phyloP scores from a whole-genome alignment of 805 yeast species.

The Starmerella bombi region DNA sequence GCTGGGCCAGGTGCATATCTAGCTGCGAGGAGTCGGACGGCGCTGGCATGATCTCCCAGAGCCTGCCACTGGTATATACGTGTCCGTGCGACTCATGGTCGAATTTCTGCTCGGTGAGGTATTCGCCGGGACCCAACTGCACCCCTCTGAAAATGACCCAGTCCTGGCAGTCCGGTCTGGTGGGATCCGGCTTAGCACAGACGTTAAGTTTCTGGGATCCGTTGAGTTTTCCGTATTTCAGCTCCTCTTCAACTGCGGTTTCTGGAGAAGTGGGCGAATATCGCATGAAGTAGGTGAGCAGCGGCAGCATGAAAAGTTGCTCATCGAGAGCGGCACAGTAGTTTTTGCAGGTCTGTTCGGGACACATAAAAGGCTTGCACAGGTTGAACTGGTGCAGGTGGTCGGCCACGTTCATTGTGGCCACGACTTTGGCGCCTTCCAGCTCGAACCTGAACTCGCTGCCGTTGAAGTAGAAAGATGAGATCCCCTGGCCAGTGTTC shows the following conservation, averaged over 20 bases:
- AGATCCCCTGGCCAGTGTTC: slow-evolving; percentile 5
- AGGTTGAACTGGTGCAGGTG: slow-evolving; percentile 6
- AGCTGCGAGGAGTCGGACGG: slow-evolving; percentile 17
- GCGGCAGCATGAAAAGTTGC: slow-evolving; percentile 12
- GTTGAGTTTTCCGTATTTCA: not conserved
- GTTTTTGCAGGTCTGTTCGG: slow-evolving; percentile 10
- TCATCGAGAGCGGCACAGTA: slow-evolving; percentile 17
- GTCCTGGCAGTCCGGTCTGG: too few species aligned
- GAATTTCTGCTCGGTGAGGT: slow-evolving; percentile 3
- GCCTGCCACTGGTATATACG: not conserved
- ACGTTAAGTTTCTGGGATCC: not conserved
- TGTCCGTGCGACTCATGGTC: slow-evolving; percentile 3
- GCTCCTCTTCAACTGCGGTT: not conserved
- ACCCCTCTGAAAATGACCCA: not conserved
- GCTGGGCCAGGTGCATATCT: slow-evolving; percentile 17
- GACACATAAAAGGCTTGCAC: slow-evolving; percentile 14
- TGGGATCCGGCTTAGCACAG: not conserved
- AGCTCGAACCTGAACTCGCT: slow-evolving; percentile 12
- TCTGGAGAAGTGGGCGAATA: slow-evolving; percentile 1
- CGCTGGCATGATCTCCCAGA: slow-evolving; percentile 15
- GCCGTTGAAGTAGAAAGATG: slow-evolving; percentile 11
- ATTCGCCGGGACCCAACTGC: slow-evolving; percentile 7
- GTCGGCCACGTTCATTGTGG: slow-evolving; percentile 12
- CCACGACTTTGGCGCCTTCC: slow-evolving; percentile 13
- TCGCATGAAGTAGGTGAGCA: slow-evolving; percentile 10